Evolutionary conservation across 169 alveolate genomes (phyloP), one percentile per base, ranked within the genome.

Genomic region (Plasmodium malariae): DNA sequence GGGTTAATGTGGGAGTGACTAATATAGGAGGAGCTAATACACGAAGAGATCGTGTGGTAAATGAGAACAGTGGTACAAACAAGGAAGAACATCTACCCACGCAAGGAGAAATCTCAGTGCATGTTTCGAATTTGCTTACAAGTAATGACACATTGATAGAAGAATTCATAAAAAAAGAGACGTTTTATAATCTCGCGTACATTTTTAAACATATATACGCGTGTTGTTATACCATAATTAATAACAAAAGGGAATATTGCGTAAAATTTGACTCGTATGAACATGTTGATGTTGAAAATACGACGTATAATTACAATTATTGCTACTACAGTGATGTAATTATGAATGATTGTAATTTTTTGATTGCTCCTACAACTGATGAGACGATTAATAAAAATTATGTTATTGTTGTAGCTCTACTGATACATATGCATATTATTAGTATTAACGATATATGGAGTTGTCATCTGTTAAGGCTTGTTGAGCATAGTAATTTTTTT

Each of bases 391-490:
- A 26, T 14, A 78, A 68, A 1, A 78, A 63, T 11, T 60, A 78
- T 63, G 55, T 68, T 11, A 68, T 54, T 2, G 1, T 83, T 1
- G 48, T 60, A 2, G 30, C 91, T 1, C 9, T 83, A 26, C 30
- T 83, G 7, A n/a, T 83, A 1, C 91, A 83, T 48, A 68, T 83
- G 74, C 32, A 67, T 3, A 43, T 83, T n/a, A 17, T 83, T 9
- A 70, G 17, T 2, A 21, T 83, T 19, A 26, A 72, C 21, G 91
- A 83, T 28, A 26, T 83, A 12, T 83, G 91, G 91, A 83, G 85
- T 30, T 34, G 9, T 21, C 21, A 30, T 4, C 60, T 83, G 1
- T 67, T 37, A 17, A 67, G 54, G 32, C 21, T 49, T 17, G 32
- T 83, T 17, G 63, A 68, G 28, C 67, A 83, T 19, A 65, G 68